Evolutionary conservation across 208 protist genomes (phyloP).

Genomic region (Blechomonas ayalai): DNA sequence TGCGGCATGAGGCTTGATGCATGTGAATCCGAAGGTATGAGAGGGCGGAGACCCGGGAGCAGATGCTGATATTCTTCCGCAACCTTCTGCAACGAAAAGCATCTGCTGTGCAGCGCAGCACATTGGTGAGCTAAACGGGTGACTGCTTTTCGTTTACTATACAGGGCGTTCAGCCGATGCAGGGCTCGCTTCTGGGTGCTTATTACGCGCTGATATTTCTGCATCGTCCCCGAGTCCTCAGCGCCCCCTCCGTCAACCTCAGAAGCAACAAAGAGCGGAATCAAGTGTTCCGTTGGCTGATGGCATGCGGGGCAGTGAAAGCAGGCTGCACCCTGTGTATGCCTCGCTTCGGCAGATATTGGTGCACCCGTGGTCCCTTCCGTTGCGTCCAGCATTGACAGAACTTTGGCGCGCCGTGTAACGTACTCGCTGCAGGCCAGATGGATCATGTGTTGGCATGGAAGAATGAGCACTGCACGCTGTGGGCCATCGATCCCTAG

Average conservation of each 20-base stretch:
- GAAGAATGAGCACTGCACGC: conserved; percentile 58
- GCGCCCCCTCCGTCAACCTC: not conserved
- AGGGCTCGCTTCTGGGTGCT: conserved; percentile 42
- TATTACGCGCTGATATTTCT: conserved; percentile 12
- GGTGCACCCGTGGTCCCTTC: no score
- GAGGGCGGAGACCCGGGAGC: conserved; percentile 19
- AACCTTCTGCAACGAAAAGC: conserved; percentile 24
- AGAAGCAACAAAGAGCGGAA: conserved; percentile 39
- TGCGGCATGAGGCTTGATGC: not conserved
- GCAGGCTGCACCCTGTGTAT: no score
- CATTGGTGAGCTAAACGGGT: conserved; percentile 42
- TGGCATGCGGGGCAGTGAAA: conserved; percentile 47
- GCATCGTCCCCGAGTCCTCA: not conserved
- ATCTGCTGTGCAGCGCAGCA: conserved; percentile 50
- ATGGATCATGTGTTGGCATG: conserved; percentile 81
- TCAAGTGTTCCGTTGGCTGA: conserved; percentile 19
- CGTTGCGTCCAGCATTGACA: conserved; percentile 7
- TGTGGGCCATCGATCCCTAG: conserved; percentile 54
- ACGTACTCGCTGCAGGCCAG: conserved; percentile 70
- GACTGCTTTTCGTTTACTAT: conserved; percentile 26
- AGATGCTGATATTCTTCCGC: conserved; percentile 38
- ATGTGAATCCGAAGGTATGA: not conserved
- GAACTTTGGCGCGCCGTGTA: conserved; percentile 18
- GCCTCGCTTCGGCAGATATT: no score
- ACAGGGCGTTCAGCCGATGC: conserved; percentile 28